Base-by-base conservation (phyloP, 108 stramenopile genomes). In the Nitzschia palea region DNA sequence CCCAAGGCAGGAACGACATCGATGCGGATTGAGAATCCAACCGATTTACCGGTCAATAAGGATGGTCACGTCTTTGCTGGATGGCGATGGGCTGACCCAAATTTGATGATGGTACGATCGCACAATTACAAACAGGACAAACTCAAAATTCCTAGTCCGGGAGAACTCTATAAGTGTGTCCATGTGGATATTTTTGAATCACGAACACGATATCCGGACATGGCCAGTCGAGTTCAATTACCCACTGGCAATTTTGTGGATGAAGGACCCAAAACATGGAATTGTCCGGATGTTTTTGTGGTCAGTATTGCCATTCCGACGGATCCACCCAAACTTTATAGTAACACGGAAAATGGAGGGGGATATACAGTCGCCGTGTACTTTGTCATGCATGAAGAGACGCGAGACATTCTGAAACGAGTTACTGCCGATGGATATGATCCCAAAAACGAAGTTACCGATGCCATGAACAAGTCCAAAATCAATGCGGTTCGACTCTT, bases 401-500 rank as follows among this genome's bases (percentile, higher is more conserved):
- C 89, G 5, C 62, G 92, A 36, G 78, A 85, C 30, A 88, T 90
- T 65, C 63, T 94, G 12, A 78, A 81, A n/a, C 81, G 85, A 22
- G 77, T 94, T 28, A 94, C 92, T 12, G 87, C 84, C 4, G 62
- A 81, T 44, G 85, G 70, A 14, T 90, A 94, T 62, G 81, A 90
- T 51, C 68, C 87, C 1, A 62, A 81, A 2, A 34, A 72, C 35
- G 81, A 86, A 43, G 68, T 73, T 51, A 47, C 50, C 1, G 62
- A 62, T 1, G 83, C 89, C 61, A 56, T 78, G 2, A 81, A 93
- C 47, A 74, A 78, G 44, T 80, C 72, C 51, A 61, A 78, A 36
- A 78, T 80, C 42, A 94, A 94, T 68, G 89, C 87, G 34, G 86
- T 86, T 17, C 71, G 80, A 45, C 70, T 94, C n/a, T 86, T 90